Base-by-base conservation (phyloP, 1,284 basidiomycete species). In the Cryptococcus sp. region DNA sequence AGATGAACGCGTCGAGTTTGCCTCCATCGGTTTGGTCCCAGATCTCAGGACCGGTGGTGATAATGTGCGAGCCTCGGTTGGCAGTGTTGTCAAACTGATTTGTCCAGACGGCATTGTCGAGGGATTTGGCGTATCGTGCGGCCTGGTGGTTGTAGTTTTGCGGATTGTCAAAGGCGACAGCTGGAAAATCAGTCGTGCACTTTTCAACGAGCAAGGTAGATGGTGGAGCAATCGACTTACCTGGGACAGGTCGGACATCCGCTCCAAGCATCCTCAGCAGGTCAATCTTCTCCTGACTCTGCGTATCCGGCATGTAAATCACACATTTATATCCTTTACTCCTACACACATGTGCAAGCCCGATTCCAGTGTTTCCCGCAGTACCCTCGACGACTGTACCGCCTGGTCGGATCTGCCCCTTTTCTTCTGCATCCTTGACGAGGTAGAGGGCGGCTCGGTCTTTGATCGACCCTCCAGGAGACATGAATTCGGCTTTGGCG, bases 71-170 rank as follows among this genome's bases (percentile, higher is more conserved):
- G 33, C 84, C 72, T 14, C 94, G 83, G 71, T 98, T 98, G 14
- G 88, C 87, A 10, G 78, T 82, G 73, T 97, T 97, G 75, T 97
- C 93, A 68, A 97, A 97, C 74, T 98, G 94, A 76, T 98, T 86
- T n/a, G 92, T 97, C 94, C 95, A 99, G 51, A 97, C 82, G 19
- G 92, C 86, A 66, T 97, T 97, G n/a, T 83, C 80, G 28, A 86
- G 75, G n/a, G 75, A 73, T 47, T 83, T 80, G 39, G 94, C 94
- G 60, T 85, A 89, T 54, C 91, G 85, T 45, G 84, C 82, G 26
- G 95, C 95, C 75, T 94, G 94, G 76, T 98, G 95, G 74, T 98
- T 99, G 79, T 97, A 99, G 77, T 99, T 99, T 55, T 81, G 75
- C 9, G 92, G 91, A 74, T 99, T 86, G 66, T 97, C 93, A 67